Conservation (phyloP, 441 rosid species). For the Dalechampia spathulata region DNA sequence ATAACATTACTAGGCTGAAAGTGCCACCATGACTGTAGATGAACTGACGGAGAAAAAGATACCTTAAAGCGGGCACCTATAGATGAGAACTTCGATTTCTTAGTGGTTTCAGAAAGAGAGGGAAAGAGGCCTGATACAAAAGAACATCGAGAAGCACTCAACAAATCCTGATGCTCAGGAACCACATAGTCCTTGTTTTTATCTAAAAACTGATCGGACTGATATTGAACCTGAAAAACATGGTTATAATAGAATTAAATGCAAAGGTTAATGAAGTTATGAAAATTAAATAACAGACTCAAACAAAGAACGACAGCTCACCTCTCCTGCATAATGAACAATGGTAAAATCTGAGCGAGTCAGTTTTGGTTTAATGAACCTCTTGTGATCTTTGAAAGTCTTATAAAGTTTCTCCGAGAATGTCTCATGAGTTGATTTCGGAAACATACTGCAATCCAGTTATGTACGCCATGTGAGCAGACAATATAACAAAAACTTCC, state of each 20-base stretch:
- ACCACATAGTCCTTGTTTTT: constrained; percentile 92
- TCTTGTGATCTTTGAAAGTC: constrained; percentile 41
- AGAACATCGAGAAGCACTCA: constrained; percentile 78
- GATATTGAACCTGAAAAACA: constrained; percentile 75
- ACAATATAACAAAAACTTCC: constrained; percentile 9
- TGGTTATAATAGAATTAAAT: constrained; percentile 13
- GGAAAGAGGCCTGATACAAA: constrained; percentile 77
- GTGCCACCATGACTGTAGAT: constrained; percentile 4
- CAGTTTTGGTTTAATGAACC: constrained; percentile 78
- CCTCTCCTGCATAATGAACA: constrained; percentile 97
- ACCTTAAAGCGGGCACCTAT: constrained; percentile 90
- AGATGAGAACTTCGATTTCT: constrained; percentile 88
- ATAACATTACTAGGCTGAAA: constrained; percentile 3
- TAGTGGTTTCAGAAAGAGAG: constrained; percentile 39
- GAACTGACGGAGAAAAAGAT: constrained; percentile 11
- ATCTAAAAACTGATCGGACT: constrained; percentile 76
- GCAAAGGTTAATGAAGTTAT: constrained; percentile 12
- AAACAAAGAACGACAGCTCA: constrained; percentile 22
- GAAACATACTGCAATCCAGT: constrained; percentile 76
- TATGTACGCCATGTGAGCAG: constrained; percentile 13
- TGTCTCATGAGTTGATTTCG: constrained; percentile 83
- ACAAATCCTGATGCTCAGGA: constrained; percentile 84
- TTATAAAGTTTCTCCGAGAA: constrained; percentile 80
- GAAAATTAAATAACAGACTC: constrained; percentile 7
- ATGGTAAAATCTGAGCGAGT: constrained; percentile 80